Conservation (phyloP, 495 filamentous ascomycete genomes). For the Staphylotrichum tortipilum region DNA sequence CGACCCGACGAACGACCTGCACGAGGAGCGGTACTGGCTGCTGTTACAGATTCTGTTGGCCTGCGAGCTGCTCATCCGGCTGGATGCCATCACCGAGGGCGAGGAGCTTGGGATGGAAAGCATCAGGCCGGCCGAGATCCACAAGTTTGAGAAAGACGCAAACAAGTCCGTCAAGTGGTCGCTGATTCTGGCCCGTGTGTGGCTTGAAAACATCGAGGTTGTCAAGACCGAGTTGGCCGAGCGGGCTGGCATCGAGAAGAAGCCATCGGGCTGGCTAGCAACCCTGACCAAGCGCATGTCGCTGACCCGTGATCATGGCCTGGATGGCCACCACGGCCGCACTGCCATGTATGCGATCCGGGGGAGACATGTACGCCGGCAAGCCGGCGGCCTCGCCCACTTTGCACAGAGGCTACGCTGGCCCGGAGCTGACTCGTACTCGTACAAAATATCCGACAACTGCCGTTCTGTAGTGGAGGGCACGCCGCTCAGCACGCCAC, state of each 20-base stretch:
- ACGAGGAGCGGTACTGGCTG: conserved; percentile 61
- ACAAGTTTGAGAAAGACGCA: conserved; percentile 54
- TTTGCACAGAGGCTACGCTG: conserved; percentile 50
- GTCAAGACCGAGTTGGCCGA: conserved; percentile 37
- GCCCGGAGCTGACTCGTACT: conserved; percentile 39
- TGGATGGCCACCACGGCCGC: conserved; percentile 24
- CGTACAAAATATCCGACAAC: conserved; percentile 33
- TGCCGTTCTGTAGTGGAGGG: conserved; percentile 29
- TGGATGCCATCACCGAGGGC: conserved; percentile 61
- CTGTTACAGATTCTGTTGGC: conserved; percentile 71
- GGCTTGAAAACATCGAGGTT: conserved; percentile 63
- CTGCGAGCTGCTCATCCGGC: conserved; percentile 65
- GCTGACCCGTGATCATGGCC: conserved; percentile 30
- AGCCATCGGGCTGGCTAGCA: conserved; percentile 40
- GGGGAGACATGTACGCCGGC: conserved; percentile 40
- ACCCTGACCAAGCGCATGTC: conserved; percentile 45
- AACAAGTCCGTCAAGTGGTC: conserved; percentile 72
- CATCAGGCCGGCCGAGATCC: conserved; percentile 51
- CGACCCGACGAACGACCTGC: conserved; percentile 35
- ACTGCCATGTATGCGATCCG: conserved; percentile 34
- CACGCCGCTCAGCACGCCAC: conserved; percentile 35
- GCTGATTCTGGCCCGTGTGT: conserved; percentile 61
- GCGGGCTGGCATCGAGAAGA: conserved; percentile 19
- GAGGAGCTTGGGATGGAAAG: conserved; percentile 40
- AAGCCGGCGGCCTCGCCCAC: conserved; percentile 47